Percentiles rank a stretch among this genome's conserved stretches.
Conservation (phyloP, 352 stramenopile genomes). For the Pythium utonaiense region DNA sequence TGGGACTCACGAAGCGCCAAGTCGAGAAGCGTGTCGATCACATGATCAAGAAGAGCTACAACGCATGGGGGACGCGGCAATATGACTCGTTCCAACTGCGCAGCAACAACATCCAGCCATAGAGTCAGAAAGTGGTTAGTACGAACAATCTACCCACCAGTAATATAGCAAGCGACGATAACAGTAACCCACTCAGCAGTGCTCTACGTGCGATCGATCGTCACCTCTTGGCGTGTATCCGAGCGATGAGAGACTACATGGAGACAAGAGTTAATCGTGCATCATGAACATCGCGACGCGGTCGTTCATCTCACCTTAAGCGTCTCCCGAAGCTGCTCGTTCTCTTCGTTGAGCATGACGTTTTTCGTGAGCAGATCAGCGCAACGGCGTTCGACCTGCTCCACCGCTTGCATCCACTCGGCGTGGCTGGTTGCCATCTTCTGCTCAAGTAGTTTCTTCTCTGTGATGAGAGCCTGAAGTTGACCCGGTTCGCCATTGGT, state of each 20-base stretch:
- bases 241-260: slow-evolving; percentile 12
- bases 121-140: neutral
- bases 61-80: slow-evolving; percentile 84
- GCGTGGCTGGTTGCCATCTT: slow-evolving; percentile 31
- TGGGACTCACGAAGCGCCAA: slow-evolving; percentile 61
- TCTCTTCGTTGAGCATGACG: slow-evolving; percentile 68
- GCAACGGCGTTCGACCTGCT: slow-evolving; percentile 56
- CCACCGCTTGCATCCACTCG: slow-evolving; percentile 41
- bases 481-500: neutral
- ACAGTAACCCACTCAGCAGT: slow-evolving; percentile 1
- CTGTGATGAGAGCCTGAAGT: neutral
- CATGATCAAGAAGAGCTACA: slow-evolving; percentile 86
- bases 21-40: slow-evolving; percentile 72
- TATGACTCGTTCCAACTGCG: slow-evolving; percentile 89
- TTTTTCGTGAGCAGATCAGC: slow-evolving; percentile 66
- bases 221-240: slow-evolving; percentile 18
- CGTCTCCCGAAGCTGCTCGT: slow-evolving; percentile 38
- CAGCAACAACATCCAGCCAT: slow-evolving; percentile 88
- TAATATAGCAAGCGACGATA: neutral
- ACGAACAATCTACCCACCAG: slow-evolving; percentile 1
- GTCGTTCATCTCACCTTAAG: slow-evolving; percentile 27
- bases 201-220: slow-evolving; percentile 1
- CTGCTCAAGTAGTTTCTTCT: slow-evolving; percentile 28
- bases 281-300: neutral
- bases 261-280: neutral